Conservation (phyloP, 371 early-diverging fungal species). For the Mortierella sp. region DNA sequence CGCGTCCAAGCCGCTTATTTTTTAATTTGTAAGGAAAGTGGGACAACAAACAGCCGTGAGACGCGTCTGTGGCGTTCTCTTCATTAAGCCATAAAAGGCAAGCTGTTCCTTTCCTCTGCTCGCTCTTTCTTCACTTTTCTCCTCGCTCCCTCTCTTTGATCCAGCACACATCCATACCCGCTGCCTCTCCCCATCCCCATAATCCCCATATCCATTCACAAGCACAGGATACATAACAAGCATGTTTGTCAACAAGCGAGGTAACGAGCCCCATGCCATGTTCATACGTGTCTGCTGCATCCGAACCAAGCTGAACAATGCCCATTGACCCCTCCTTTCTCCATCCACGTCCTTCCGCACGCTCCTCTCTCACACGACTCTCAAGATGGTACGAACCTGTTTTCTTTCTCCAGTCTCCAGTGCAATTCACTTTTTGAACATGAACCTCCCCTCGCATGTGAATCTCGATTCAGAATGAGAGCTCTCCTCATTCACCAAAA, state of each 20-base stretch:
- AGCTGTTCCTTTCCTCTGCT: neutral
- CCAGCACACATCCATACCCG: neutral
- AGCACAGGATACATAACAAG: neutral
- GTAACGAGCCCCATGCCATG: conserved; percentile 40
- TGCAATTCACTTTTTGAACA: too few relatives aligned
- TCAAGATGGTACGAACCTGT: neutral
- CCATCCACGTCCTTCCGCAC: neutral
- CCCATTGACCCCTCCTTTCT: neutral
- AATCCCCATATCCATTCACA: neutral
- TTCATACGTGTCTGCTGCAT: neutral
- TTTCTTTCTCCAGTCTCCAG: too few relatives aligned
- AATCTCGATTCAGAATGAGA: neutral
- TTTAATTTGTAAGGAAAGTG: neutral
- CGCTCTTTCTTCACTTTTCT: neutral
- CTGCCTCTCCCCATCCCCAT: neutral
- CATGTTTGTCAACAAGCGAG: conserved; percentile 84
- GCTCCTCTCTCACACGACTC: too few relatives aligned
- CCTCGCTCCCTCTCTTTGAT: neutral
- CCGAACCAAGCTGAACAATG: neutral
- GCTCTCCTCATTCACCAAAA: neutral
- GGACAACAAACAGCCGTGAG: conserved; percentile 2
- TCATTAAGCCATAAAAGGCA: conserved; percentile 3
- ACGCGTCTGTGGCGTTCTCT: neutral
- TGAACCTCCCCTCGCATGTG: neutral
- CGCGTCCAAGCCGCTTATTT: neutral